A percentile compares a stretch with the other conserved stretches of the same genome.
Conservation (phyloP, 1,284 basidiomycete genomes). For the Neonothopanus nambi region DNA sequence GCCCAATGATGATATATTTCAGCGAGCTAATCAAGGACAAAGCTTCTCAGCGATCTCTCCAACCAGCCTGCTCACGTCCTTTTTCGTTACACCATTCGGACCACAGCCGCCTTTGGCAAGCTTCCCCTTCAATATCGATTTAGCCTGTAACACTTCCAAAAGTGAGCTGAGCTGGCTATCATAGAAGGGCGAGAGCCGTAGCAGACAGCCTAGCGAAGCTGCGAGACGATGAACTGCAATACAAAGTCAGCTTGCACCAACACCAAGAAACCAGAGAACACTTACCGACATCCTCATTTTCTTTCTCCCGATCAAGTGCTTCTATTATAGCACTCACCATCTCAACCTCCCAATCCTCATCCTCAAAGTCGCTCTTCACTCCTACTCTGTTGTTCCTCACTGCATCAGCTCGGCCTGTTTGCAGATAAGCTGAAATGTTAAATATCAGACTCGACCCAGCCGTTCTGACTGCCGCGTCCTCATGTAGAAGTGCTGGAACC, state of each 20-base stretch:
- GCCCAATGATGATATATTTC: no score
- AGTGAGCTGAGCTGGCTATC: slow-evolving; percentile 53
- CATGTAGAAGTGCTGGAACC: slow-evolving; percentile 67
- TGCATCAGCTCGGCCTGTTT: slow-evolving; percentile 54
- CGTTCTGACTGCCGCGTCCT: slow-evolving; percentile 68
- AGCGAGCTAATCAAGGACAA: slow-evolving; percentile 33
- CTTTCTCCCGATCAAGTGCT: slow-evolving; percentile 67
- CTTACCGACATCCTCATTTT: slow-evolving; percentile 80
- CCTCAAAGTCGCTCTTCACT: slow-evolving; percentile 35
- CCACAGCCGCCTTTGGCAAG: slow-evolving; percentile 50
- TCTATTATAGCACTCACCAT: slow-evolving; percentile 78
- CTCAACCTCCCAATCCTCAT: slow-evolving; percentile 85
- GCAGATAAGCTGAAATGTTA: slow-evolving; percentile 68
- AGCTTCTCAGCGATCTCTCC: slow-evolving; percentile 62
- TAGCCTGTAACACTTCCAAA: slow-evolving; percentile 71
- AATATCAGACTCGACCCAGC: slow-evolving; percentile 83
- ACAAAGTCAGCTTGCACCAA: slow-evolving; percentile 1
- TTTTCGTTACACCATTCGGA: slow-evolving; percentile 56
- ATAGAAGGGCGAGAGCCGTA: slow-evolving; percentile 70
- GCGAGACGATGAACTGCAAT: slow-evolving; percentile 77
- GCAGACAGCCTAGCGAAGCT: slow-evolving; percentile 71
- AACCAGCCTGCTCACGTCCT: slow-evolving; percentile 60
- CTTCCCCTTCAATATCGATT: slow-evolving; percentile 53
- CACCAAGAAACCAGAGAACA: slow-evolving; percentile 21
- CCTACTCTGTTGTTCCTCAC: slow-evolving; percentile 40